Base-by-base conservation (phyloP, 1,284 basidiomycete genomes). In the Pseudozyma thailandica region DNA sequence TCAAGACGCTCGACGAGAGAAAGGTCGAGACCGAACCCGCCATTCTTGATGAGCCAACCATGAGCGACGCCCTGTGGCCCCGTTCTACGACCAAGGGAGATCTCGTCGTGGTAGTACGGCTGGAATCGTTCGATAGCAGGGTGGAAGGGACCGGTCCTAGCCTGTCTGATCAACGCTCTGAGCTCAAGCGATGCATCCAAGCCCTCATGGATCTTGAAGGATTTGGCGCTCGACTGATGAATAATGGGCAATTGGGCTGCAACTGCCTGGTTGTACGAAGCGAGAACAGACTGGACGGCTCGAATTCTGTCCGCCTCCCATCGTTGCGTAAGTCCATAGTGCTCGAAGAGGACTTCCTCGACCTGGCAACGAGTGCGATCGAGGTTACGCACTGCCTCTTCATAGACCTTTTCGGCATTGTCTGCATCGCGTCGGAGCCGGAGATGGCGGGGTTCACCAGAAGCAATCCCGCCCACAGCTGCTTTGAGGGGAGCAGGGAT, bases 61-160 rank as follows among this genome's bases (percentile, higher is more conserved):
- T 54, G 31, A 0, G 71, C 71, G 21, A 55, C 43, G 8, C 54
- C 49, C 9, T 61, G 50, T 5, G 55, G 27, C 30, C 55, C 56
- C 2, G 53, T 43, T 41, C 74, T 77, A 13, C 72, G 64, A 15
- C 75, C 60, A 8, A 64, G 46, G 16, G 59, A 63, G 47, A 68
- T 59, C 43, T 82, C 80, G 50, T 81, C 79, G 54, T 82, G 79
- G 55, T 82, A 81, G 55, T 79, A 82, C 2, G 79, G 76, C 21
- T 77, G 72, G 50, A 81, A 82, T 38, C 78, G 74, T 26, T 74
- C 54, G 15, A 75, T 56, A 15, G 66, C 61, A 1, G 80, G 80
- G 20, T 61, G 72, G 72, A 80, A 82, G 18, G 78, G 71, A 0
- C 78, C 79, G 0, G 80, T 82, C 15, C 66, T 56, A 6, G 58